Conservation (phyloP, 2,329 filamentous ascomycete species). For the Diaporthe sp. region DNA sequence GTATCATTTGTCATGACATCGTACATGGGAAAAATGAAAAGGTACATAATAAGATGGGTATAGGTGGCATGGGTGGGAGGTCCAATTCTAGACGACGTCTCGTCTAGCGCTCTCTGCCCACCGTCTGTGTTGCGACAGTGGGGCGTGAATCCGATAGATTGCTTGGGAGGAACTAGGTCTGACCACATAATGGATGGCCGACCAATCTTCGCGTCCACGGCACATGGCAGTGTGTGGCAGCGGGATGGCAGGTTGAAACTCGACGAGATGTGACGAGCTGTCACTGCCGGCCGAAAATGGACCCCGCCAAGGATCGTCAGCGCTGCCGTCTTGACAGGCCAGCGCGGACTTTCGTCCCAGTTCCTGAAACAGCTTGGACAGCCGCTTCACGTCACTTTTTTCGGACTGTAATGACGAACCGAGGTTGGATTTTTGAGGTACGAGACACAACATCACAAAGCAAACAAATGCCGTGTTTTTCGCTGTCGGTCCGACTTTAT, state of each 20-base stretch:
- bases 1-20: slow-evolving; percentile 37
- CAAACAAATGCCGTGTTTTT: neutral
- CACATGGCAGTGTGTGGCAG: slow-evolving; percentile 17
- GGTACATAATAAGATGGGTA: slow-evolving; percentile 4
- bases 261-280: slow-evolving; percentile 10
- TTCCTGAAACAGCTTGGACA: slow-evolving; percentile 38
- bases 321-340: slow-evolving; percentile 20
- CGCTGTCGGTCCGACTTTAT: neutral
- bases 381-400: slow-evolving; percentile 21
- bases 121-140: slow-evolving; percentile 6
- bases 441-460: neutral
- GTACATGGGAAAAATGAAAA: neutral
- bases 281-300: slow-evolving; percentile 25
- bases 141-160: slow-evolving; percentile 7
- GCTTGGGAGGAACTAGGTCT: slow-evolving; percentile 25
- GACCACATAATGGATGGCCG: neutral
- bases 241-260: neutral
- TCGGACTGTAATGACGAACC: neutral
- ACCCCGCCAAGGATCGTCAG: neutral
- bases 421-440: neutral
- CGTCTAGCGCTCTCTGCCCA: neutral
- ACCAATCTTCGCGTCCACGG: slow-evolving; percentile 14
- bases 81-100: neutral
- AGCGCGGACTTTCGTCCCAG: slow-evolving; percentile 22
- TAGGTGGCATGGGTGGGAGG: neutral